Evolutionary conservation across 2,329 filamentous ascomycete genomes (phyloP).

Genomic region (Cryphonectria carpinicola): DNA sequence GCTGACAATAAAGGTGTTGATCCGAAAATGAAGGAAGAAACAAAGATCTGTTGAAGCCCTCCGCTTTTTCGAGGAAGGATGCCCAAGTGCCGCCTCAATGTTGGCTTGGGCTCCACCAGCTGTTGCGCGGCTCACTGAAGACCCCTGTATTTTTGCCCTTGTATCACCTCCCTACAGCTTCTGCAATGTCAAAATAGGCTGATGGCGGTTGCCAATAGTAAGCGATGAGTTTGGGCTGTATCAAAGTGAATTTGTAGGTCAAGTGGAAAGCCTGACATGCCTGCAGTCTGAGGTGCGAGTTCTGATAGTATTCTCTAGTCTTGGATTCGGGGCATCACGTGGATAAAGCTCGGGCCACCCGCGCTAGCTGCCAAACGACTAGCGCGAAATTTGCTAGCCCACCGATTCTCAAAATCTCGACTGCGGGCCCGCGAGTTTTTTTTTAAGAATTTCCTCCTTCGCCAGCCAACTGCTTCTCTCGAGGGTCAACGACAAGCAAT

Average conservation of each 20-base stretch:
- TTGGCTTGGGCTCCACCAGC: not conserved
- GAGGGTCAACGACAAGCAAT: slow-evolving; percentile 47
- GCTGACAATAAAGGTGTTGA: not conserved
- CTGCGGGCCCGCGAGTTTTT: slow-evolving; percentile 12
- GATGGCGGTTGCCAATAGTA: not conserved
- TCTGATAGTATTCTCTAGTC: not conserved
- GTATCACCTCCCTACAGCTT: not conserved
- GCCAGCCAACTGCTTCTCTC: slow-evolving; percentile 29
- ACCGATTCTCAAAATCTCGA: slow-evolving; percentile 26
- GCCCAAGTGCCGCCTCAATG: not conserved
- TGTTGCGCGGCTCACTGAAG: not conserved
- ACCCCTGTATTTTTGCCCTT: not conserved
- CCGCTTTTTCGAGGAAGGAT: not conserved
- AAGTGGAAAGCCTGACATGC: not conserved
- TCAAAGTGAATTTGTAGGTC: not conserved
- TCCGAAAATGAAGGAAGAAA: not conserved
- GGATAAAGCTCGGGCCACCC: not conserved
- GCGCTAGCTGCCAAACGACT: not conserved
- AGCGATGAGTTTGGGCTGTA: not conserved
- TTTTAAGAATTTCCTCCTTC: slow-evolving; percentile 10
- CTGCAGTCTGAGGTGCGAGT: too few species aligned
- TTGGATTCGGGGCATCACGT: slow-evolving; percentile 13
- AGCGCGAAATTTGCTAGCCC: slow-evolving; percentile 10
- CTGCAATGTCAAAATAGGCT: too few species aligned
- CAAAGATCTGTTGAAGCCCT: not conserved